Evolutionary conservation across 1,284 basidiomycete species (phyloP), one percentile per base, ranked within the genome.

Genomic region (Ustilago trichophora): DNA sequence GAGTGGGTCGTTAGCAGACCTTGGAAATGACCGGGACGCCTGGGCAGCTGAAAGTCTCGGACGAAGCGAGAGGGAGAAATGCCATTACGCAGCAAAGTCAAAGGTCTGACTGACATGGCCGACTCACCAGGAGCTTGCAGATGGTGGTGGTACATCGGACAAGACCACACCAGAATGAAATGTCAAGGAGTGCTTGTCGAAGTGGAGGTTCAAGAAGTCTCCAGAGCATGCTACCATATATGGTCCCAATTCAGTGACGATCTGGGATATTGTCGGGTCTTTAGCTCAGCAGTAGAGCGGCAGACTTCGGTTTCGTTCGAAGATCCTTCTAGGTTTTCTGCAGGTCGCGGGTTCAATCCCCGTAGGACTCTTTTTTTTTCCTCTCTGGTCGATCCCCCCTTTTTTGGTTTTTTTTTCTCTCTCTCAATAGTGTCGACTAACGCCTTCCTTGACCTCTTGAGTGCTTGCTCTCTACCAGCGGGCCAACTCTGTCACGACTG

Each of bases 231-330:
- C n/a, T n/a, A n/a, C n/a, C n/a, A n/a, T n/a, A n/a, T n/a, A n/a
- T n/a, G n/a, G n/a, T n/a, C n/a, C n/a, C n/a, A n/a, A n/a, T n/a
- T n/a, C n/a, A n/a, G n/a, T n/a, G n/a, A n/a, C n/a, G n/a, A n/a
- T n/a, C n/a, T n/a, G n/a, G n/a, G n/a, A n/a, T n/a, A n/a, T n/a
- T n/a, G n/a, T n/a, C n/a, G 65, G 65, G 65, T 69, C 59, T 64
- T 69, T 69, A 69, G 66, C 66, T 69, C 66, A 69, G 66, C 59
- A 53, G 66, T 69, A 69, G 66, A 69, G 66, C 66, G 59, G 66
- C 66, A 69, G 66, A 69, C 66, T 69, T 69, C 66, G 66, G 57
- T 47, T 31, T n/a, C n/a, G n/a, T 26, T 26, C 37, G 37, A 40
- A 40, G 37, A 40, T 25, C 24, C 24, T 40, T 38, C 37, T 27